A percentile compares a stretch with the other conserved stretches of the same genome.
These are phyloP conservation scores for Biscogniauxia sp. DNA, from an alignment of 2,329 filamentous ascomycete species.

Conservation along the genomic window DNA sequence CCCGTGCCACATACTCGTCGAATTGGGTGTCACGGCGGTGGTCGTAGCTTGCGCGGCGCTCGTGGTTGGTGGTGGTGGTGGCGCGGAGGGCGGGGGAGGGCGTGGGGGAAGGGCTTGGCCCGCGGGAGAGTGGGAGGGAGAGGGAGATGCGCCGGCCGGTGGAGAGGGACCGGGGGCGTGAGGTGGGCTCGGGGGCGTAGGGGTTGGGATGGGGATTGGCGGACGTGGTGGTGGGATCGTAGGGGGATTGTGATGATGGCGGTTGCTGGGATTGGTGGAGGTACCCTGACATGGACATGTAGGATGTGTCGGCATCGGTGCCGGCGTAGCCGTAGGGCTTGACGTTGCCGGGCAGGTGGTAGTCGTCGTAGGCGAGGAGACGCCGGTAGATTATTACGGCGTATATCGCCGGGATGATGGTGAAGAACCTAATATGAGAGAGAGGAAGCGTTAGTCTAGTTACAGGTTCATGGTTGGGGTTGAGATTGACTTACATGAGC, in stretches of 20 bases:
- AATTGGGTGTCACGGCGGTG: slow-evolving; percentile 48
- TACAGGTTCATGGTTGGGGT: neutral
- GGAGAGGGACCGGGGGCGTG: slow-evolving; percentile 24
- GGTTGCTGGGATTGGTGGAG: neutral
- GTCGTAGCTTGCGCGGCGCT: slow-evolving; percentile 35
- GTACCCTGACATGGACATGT: slow-evolving; percentile 17
- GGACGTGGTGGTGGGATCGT: neutral
- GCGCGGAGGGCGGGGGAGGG: slow-evolving; percentile 8
- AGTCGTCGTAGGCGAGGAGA: slow-evolving; percentile 48
- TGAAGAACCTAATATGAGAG: slow-evolving; percentile 33
- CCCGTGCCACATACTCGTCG: slow-evolving; percentile 39
- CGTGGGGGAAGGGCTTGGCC: slow-evolving; percentile 15
- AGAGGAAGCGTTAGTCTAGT: neutral
- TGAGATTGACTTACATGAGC: slow-evolving; percentile 44
- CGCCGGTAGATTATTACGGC: slow-evolving; percentile 47
- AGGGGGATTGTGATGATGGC: too few relatives aligned
- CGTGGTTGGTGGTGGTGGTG: neutral
- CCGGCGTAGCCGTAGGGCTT: slow-evolving; percentile 46
- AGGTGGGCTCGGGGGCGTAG: slow-evolving; percentile 20
- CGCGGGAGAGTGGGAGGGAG: slow-evolving; percentile 19
- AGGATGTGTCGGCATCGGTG: slow-evolving; percentile 28
- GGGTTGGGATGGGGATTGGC: slow-evolving; percentile 5
- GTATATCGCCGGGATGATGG: slow-evolving; percentile 45
- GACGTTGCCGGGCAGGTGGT: slow-evolving; percentile 47
- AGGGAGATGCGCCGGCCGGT: slow-evolving; percentile 17